Conservation (phyloP, 164 flowering plant genomes). For the Piper betle region DNA sequence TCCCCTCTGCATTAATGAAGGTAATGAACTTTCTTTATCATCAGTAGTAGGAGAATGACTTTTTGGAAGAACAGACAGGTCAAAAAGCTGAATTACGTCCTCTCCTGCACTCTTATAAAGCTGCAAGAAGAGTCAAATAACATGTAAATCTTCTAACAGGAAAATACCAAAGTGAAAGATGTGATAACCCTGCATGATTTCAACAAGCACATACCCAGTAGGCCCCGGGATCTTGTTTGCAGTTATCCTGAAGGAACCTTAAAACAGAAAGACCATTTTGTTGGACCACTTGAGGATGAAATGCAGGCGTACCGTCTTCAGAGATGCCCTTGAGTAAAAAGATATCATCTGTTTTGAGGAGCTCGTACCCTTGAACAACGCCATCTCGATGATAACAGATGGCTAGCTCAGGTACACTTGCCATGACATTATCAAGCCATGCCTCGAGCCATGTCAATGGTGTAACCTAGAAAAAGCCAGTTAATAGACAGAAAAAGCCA, state of each 20-base stretch:
- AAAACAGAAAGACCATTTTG: constrained; percentile 94
- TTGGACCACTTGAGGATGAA: constrained; percentile 93
- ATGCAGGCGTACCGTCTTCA: constrained; percentile 91
- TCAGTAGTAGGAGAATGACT: constrained; percentile 40
- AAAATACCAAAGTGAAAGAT: constrained; percentile 2
- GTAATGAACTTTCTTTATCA: constrained; percentile 48
- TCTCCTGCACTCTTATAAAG: constrained; percentile 91
- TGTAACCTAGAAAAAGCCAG: constrained; percentile 44
- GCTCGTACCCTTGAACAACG: constrained; percentile 94
- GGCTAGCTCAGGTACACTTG: constrained; percentile 95
- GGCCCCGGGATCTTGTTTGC: constrained; percentile 98
- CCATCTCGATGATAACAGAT: constrained; percentile 94
- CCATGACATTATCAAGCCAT: constrained; percentile 99
- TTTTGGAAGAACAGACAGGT: constrained; percentile 68
- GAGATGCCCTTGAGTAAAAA: constrained; percentile 76
- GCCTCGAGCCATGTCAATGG: constrained; percentile 85
- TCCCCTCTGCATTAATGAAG: constrained; percentile 51
- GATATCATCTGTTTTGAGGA: constrained; percentile 89
- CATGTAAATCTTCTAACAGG: background rate
- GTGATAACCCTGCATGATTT: background rate
- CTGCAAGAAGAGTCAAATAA: constrained; percentile 20
- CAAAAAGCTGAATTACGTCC: constrained; percentile 91
- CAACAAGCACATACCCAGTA: constrained; percentile 58
- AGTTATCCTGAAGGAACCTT: constrained; percentile 90
- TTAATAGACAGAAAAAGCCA: background rate